Percentiles rank a stretch among this genome's conserved stretches.
Conservation (phyloP, 2,329 filamentous ascomycete species). For the Fusarium clavum region DNA sequence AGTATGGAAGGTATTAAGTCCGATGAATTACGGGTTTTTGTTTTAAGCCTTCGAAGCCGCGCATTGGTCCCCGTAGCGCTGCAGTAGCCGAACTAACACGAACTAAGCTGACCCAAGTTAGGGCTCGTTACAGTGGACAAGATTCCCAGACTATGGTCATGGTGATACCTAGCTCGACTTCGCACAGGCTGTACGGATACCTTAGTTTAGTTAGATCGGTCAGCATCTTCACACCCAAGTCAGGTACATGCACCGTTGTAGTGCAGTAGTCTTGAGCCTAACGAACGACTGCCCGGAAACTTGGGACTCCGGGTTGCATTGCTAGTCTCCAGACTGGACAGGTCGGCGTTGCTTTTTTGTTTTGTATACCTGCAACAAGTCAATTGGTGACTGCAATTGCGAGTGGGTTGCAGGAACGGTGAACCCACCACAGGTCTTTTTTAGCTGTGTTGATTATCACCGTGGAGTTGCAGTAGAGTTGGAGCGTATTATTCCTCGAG, state of each 20-base stretch:
- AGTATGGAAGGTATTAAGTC: background rate
- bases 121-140: slow-evolving; percentile 8
- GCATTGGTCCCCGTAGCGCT: slow-evolving; percentile 11
- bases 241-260: slow-evolving; percentile 29
- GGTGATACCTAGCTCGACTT: slow-evolving; percentile 13
- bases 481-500: background rate
- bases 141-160: background rate
- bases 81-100: background rate
- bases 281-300: slow-evolving; percentile 31
- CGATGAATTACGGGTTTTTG: slow-evolving; percentile 21
- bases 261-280: slow-evolving; percentile 13
- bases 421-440: slow-evolving; percentile 15
- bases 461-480: slow-evolving; percentile 1
- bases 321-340: slow-evolving; percentile 20
- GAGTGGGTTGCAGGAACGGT: slow-evolving; percentile 24
- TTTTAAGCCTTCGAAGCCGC: slow-evolving; percentile 8
- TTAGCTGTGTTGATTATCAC: slow-evolving; percentile 5
- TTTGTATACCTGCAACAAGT: slow-evolving; percentile 8
- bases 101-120: slow-evolving; percentile 20
- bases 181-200: background rate
- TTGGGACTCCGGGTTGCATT: slow-evolving; percentile 30
- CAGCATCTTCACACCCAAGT: slow-evolving; percentile 21
- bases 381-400: background rate
- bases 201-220: slow-evolving; percentile 9
- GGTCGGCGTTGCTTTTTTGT: slow-evolving; percentile 9